phyloP scores from a whole-genome alignment of 2,329 filamentous ascomycete genomes.

The Simplicillium sp. region DNA sequence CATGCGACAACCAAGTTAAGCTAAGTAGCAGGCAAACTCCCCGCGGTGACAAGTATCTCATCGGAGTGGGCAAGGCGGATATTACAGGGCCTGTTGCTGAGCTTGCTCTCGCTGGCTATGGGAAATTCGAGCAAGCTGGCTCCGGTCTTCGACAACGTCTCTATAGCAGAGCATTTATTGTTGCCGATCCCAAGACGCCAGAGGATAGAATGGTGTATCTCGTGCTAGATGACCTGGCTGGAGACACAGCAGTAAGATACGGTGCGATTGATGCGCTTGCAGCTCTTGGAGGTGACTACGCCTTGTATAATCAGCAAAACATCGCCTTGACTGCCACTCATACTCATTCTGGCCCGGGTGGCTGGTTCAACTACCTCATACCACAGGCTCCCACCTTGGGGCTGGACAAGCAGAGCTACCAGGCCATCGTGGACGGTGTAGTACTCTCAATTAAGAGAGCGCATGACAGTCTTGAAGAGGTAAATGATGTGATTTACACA shows the following conservation, averaged over 20 bases:
- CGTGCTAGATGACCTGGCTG: constrained; percentile 76
- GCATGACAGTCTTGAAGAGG: constrained; percentile 44
- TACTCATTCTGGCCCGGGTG: constrained; percentile 82
- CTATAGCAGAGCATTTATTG: constrained; percentile 81
- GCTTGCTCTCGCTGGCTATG: constrained; percentile 87
- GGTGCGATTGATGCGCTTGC: constrained; percentile 70
- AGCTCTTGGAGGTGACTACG: constrained; percentile 60
- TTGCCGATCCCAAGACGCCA: constrained; percentile 57
- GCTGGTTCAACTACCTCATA: constrained; percentile 88
- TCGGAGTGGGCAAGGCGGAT: constrained; percentile 48
- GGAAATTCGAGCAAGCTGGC: constrained; percentile 72
- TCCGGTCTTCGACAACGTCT: constrained; percentile 78
- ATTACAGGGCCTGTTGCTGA: constrained; percentile 73
- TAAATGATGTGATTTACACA: constrained; percentile 10
- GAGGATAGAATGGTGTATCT: constrained; percentile 75
- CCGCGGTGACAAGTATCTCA: constrained; percentile 29
- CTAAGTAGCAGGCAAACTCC: not conserved
- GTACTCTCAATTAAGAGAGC: constrained; percentile 73
- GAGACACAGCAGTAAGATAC: constrained; percentile 78
- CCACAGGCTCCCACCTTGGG: constrained; percentile 84
- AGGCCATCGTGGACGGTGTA: constrained; percentile 79
- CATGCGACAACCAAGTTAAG: not conserved
- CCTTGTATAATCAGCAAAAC: constrained; percentile 68
- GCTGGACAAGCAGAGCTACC: constrained; percentile 77
- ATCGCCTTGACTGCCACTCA: constrained; percentile 87